Evolutionary conservation across 163 green algal genomes (phyloP), one percentile per base, ranked within the genome.

Genomic region (Smithsoniella earleae): DNA sequence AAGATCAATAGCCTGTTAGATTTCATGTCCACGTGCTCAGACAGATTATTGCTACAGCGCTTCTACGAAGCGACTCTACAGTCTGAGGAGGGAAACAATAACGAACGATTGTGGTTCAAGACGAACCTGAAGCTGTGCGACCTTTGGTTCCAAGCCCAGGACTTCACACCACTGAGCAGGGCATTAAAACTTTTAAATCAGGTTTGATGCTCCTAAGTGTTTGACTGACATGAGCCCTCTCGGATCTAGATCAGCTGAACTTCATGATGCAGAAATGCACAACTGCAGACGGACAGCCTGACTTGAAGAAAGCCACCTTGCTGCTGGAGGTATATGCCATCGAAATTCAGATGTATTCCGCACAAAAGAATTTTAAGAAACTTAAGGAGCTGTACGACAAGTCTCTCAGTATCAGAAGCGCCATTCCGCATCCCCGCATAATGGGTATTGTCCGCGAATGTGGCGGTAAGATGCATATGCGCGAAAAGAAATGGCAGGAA

Each of bases 31-130:
- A 76, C 25, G 37, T 64, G 73, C 37, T 37, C 25, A 20, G 72
- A 44, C 6, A 76, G 55, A 5, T 73, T 85, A 74, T 69, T 88
- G 3, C 78, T 89, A 43, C 89, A 98, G 87, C 82, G 96, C 69
- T 97, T 98, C 63, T 99, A 98, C 78, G 83, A 88, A 74, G 81
- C 76, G 1, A 91, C 86, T 13, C 76, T 91, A 10, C 45, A 77
- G 66, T 69, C 77, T 54, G 40, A 84, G 25, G 87, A 97, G 80
- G 83, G 85, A 45, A 79, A 83, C 25, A 93, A 94, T 66, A 98
- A 98, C 79, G 95, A 98, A 72, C 83, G 95, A 31, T 84, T 99
- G 43, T 97, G 90, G 90, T 98, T 99, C 84, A 98, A 98, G 81
- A 96, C 92, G 22, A 91, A 95, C 78, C 80, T 98, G 62, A 97